phyloP scores from a whole-genome alignment of 1,139 yeast genomes.

The Pichia sp. region DNA sequence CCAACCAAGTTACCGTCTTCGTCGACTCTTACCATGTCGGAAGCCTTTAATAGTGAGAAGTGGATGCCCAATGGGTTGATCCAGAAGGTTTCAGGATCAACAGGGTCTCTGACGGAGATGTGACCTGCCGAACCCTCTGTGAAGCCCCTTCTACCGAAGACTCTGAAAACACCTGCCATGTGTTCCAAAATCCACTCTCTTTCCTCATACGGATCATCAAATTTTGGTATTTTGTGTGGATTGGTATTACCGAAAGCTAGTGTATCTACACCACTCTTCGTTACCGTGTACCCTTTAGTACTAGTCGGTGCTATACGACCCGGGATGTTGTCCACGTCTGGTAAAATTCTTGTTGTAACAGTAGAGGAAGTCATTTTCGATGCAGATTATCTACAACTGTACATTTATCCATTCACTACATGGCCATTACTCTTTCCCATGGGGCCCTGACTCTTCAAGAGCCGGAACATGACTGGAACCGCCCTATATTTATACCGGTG shows the following conservation, averaged over 20 bases:
- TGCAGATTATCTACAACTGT: too few species aligned
- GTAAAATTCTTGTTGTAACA: not conserved
- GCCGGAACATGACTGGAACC: too few species aligned
- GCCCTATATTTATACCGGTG: too few species aligned
- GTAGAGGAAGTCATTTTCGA: not conserved
- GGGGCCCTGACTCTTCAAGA: too few species aligned
- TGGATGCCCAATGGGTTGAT: conserved; percentile 75
- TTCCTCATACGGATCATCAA: conserved; percentile 47
- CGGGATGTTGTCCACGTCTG: conserved; percentile 16
- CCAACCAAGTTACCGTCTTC: conserved; percentile 58
- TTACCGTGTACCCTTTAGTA: conserved; percentile 37
- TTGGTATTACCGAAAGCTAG: conserved; percentile 46
- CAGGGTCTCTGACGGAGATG: conserved; percentile 75
- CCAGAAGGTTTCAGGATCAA: conserved; percentile 70
- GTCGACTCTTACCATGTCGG: conserved; percentile 75
- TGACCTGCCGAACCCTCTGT: conserved; percentile 83
- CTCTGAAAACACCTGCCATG: conserved; percentile 79
- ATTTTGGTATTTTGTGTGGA: conserved; percentile 50
- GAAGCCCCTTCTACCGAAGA: conserved; percentile 68
- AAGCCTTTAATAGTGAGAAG: conserved; percentile 62
- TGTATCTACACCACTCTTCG: conserved; percentile 44
- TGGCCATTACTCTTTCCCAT: too few species aligned
- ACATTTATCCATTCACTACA: too few species aligned
- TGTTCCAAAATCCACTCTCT: conserved; percentile 66
- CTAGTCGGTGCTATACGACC: conserved; percentile 26